phyloP scores from a whole-genome alignment of 345 rosid genomes.

The Ailanthus altissimus region DNA sequence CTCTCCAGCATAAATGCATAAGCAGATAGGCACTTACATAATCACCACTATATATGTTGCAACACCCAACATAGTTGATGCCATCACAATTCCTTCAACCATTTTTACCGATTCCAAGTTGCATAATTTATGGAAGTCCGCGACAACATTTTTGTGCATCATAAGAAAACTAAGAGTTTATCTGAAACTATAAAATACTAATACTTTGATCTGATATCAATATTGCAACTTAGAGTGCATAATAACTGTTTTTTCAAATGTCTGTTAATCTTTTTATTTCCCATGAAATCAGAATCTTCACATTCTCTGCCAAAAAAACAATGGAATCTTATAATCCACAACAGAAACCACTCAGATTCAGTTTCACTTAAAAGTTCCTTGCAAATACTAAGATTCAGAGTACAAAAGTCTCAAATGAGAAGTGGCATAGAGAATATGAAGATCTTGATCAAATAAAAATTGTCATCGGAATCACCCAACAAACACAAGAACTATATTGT shows the following conservation, averaged over 20 bases:
- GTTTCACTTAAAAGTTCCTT: not conserved
- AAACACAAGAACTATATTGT: not conserved
- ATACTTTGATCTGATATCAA: not conserved
- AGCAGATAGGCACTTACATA: not conserved
- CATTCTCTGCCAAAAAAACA: not conserved
- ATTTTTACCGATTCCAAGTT: constrained; percentile 1
- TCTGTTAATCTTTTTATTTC: not conserved
- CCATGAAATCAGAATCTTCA: constrained; percentile 1
- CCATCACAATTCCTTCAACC: not conserved
- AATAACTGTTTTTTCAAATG: not conserved
- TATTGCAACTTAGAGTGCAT: not conserved
- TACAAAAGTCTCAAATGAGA: not conserved
- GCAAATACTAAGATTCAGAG: not conserved
- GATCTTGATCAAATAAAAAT: not conserved
- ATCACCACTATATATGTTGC: not conserved
- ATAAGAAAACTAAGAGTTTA: not conserved
- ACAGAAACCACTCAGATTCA: not conserved
- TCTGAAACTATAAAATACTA: not conserved
- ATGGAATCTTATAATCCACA: not conserved
- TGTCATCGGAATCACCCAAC: not conserved
- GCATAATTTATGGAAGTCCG: not conserved
- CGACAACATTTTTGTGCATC: not conserved
- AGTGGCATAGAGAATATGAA: not conserved
- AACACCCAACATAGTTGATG: not conserved
- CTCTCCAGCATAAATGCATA: not conserved